Base-by-base conservation (phyloP, 495 filamentous ascomycete species). In the Penicillium arizonense region DNA sequence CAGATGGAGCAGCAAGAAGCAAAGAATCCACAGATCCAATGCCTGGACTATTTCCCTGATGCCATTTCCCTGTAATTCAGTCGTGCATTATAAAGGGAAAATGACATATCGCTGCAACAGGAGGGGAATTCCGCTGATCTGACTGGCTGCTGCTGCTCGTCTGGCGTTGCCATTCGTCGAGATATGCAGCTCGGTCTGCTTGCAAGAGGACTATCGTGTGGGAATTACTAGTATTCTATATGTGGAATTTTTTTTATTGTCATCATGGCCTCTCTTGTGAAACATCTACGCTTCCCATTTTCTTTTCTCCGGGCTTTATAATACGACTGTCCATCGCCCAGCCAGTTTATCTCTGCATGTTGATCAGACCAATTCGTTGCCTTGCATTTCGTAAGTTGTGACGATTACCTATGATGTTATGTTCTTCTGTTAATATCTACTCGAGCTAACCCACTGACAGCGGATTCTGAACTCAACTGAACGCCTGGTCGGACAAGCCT, bases 91-190 rank as follows among this genome's bases (percentile, higher is more conserved):
- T 43, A 21, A 26, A 37, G 36, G 26, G 45, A 62, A 60, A 66
- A 64, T 66, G 63, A 66, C 61, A 66, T 55, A 66, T 66, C 63
- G 38, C 53, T 59, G 51, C 50, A 54, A 37, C 33, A 39, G 26
- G 30, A 52, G 38, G 44, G 52, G 42, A 42, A 41, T n/a, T 44
- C 37, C 45, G 36, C 48, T 21, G 26, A 20, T 47, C 28, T 63
- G 28, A 65, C 59, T 65, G 62, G 62, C 43, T 57, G 16, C 38
- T 43, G 40, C 35, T 47, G 38, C 13, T 43, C 47, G 13, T 51
- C 36, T 51, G 50, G 21, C 32, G 13, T 53, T 38, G 41, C 47
- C 12, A 58, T 61, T 57, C 50, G 58, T 48, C 45, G 30, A 33
- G 24, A 42, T 24, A 35, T 64, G 55, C 59, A 57, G 41, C 42